phyloP scores from a whole-genome alignment of 768 basidiomycete genomes.

The Rhizopogon salebrosus region DNA sequence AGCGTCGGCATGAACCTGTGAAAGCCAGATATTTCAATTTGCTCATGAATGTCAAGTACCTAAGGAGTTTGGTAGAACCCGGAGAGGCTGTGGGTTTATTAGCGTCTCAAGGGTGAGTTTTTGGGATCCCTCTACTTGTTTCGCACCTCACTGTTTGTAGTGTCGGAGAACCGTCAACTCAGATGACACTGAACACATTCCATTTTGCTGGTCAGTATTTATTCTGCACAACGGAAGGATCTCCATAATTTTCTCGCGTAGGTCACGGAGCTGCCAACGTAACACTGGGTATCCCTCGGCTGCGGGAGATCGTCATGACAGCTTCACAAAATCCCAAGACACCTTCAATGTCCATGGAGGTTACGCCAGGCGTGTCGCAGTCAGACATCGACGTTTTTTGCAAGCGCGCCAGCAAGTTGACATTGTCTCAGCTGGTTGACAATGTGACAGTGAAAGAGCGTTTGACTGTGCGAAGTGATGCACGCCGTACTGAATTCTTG shows the following conservation, averaged over 20 bases:
- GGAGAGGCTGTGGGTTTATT: constrained; percentile 98
- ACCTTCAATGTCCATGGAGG: constrained; percentile 89
- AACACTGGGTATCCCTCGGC: constrained; percentile 95
- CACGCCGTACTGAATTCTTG: constrained; percentile 74
- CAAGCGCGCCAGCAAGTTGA: constrained; percentile 81
- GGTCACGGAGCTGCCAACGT: constrained; percentile 99
- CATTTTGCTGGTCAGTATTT: constrained; percentile 83
- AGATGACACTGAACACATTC: constrained; percentile 99
- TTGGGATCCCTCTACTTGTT: neutral
- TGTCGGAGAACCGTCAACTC: constrained; percentile 97
- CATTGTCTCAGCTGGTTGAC: constrained; percentile 86
- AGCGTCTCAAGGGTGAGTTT: constrained; percentile 89
- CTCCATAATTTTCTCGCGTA: constrained; percentile 24
- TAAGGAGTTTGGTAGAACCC: constrained; percentile 91
- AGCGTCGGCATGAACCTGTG: constrained; percentile 42
- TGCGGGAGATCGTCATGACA: constrained; percentile 99
- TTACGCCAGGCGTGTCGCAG: constrained; percentile 46
- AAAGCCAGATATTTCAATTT: constrained; percentile 60
- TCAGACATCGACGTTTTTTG: constrained; percentile 73
- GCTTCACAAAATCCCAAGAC: constrained; percentile 95
- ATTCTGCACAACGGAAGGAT: neutral
- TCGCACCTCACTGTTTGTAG: constrained; percentile 34
- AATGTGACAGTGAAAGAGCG: constrained; percentile 76
- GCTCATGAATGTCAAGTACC: constrained; percentile 89
- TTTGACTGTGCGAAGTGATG: constrained; percentile 57